phyloP scores from a whole-genome alignment of 202 grass and related monocot genomes.

The Thinopyrum obtusiflorum region DNA sequence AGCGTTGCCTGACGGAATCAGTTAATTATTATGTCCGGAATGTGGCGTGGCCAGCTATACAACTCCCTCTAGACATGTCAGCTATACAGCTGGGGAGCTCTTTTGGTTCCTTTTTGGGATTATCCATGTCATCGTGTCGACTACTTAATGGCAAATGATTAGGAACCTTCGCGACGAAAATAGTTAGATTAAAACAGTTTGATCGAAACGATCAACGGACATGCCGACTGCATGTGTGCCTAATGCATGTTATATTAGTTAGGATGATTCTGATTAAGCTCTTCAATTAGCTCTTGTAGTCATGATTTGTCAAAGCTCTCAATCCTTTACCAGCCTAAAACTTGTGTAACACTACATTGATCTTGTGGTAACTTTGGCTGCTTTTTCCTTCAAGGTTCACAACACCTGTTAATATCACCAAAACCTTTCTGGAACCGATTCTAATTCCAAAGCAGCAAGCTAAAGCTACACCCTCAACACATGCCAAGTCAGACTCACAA shows the following conservation, averaged over 20 bases:
- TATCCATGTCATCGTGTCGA: not conserved
- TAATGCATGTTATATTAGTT: not conserved
- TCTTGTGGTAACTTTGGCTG: conserved; percentile 21
- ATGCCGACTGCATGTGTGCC: not conserved
- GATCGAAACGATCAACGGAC: not conserved
- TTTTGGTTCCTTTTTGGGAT: conserved; percentile 12
- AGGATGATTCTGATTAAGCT: not conserved
- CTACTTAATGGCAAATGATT: not conserved
- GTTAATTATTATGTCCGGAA: not conserved
- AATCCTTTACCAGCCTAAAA: conserved; percentile 37
- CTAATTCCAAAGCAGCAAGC: conserved; percentile 47
- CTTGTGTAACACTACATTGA: conserved; percentile 51
- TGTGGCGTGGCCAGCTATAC: not conserved
- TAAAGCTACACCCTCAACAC: conserved; percentile 34
- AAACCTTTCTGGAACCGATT: conserved; percentile 32
- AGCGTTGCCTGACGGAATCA: not conserved
- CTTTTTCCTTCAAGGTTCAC: conserved; percentile 22
- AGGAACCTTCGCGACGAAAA: not conserved
- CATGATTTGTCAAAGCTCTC: conserved; percentile 37
- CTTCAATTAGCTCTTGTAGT: not conserved
- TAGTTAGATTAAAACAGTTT: not conserved
- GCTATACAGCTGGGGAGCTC: not conserved
- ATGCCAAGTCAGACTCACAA: conserved; percentile 41
- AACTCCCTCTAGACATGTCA: not conserved
- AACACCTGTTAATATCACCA: conserved; percentile 14